Evolutionary conservation across 2,329 filamentous ascomycete species (phyloP).

Genomic region (Delphinella strobiligena): DNA sequence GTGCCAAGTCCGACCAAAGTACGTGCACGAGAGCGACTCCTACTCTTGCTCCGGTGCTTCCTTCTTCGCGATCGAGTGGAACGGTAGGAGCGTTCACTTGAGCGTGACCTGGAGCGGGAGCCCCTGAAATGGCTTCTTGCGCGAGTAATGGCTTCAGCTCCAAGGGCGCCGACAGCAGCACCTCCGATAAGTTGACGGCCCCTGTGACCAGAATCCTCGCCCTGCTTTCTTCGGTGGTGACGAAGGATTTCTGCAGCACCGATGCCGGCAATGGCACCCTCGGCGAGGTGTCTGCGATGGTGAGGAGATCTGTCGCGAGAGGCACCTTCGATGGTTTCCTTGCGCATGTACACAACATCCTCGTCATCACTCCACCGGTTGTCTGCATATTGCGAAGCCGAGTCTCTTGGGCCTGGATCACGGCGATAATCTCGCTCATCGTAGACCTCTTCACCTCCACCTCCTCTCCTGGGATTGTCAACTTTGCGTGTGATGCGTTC

Average conservation of each 20-base stretch:
- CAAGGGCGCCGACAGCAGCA: constrained; percentile 48
- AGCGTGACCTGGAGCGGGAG: constrained; percentile 15
- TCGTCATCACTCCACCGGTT: constrained; percentile 83
- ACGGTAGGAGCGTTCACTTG: constrained; percentile 25
- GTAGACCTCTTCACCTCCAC: constrained; percentile 14
- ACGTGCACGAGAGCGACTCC: constrained; percentile 30
- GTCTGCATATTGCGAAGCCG: constrained; percentile 55
- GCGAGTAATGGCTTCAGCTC: constrained; percentile 44
- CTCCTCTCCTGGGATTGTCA: constrained; percentile 31
- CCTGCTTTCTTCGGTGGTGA: constrained; percentile 44
- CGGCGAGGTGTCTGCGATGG: constrained; percentile 46
- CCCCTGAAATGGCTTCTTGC: constrained; percentile 30
- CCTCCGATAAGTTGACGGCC: constrained; percentile 45
- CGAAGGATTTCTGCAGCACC: constrained; percentile 49
- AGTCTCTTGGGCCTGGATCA: constrained; percentile 40
- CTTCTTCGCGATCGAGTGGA: constrained; percentile 20
- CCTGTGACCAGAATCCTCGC: constrained; percentile 40
- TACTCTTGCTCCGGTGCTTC: constrained; percentile 15
- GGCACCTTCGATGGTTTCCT: constrained; percentile 34
- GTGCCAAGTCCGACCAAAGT: constrained; percentile 47
- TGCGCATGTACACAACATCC: constrained; percentile 47
- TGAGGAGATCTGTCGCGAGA: constrained; percentile 29
- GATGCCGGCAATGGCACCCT: constrained; percentile 48
- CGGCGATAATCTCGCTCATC: constrained; percentile 30
- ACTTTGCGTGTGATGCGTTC: constrained; percentile 44